These are phyloP conservation scores for Boletus huronensis DNA, from an alignment of 768 basidiomycete species.

Conservation along the genomic window DNA sequence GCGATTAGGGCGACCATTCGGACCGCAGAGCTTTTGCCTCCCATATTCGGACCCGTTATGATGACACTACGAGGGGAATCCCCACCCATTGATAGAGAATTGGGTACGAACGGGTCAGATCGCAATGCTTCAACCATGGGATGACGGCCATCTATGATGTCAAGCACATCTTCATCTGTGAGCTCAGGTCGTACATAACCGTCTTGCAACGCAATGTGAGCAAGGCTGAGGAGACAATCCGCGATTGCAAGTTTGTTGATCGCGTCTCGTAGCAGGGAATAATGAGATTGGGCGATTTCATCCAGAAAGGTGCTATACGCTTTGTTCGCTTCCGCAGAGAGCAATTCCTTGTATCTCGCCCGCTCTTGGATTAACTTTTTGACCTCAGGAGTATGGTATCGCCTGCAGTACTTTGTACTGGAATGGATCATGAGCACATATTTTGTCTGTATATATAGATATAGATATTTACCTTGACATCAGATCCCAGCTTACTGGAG, in stretches of 20 bases:
- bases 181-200: conserved; percentile 81
- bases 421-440: background rate
- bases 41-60: conserved; percentile 87
- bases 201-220: conserved; percentile 69
- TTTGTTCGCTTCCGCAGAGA: conserved; percentile 59
- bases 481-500: conserved; percentile 56
- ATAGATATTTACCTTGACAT: conserved; percentile 52
- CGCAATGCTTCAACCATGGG: conserved; percentile 86
- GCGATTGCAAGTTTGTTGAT: conserved; percentile 79
- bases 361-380: conserved; percentile 62
- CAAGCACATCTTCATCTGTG: conserved; percentile 59
- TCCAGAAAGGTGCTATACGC: conserved; percentile 67
- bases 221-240: conserved; percentile 85
- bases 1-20: conserved; percentile 74
- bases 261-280: conserved; percentile 66
- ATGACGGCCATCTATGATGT: conserved; percentile 83
- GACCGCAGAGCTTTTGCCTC: conserved; percentile 82
- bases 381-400: conserved; percentile 76
- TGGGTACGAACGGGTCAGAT: conserved; percentile 83
- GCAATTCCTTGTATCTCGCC: conserved; percentile 69
- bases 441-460: background rate
- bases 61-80: conserved; percentile 54
- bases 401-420: conserved; percentile 67
- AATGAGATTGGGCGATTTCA: conserved; percentile 66
- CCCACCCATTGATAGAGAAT: conserved; percentile 65